phyloP scores from a whole-genome alignment of 495 filamentous ascomycete species.

The Pseudotulostoma volvatum region DNA sequence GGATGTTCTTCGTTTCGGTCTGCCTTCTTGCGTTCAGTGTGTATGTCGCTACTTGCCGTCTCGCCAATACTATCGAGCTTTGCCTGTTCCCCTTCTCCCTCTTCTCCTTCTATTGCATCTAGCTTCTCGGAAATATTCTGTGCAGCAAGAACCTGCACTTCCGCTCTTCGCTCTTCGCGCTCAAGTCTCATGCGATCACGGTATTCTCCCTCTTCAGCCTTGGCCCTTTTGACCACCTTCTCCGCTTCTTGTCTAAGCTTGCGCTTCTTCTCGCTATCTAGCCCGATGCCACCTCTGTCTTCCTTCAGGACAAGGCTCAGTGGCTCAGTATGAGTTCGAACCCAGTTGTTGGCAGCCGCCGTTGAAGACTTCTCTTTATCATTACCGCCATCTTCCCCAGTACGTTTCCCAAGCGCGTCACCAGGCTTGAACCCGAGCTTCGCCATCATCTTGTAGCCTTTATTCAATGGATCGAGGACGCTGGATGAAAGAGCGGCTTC shows the following conservation, averaged over 20 bases:
- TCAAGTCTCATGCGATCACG: slow-evolving; percentile 57
- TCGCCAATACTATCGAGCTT: too few species aligned
- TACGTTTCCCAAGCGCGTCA: slow-evolving; percentile 46
- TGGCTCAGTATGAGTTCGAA: slow-evolving; percentile 39
- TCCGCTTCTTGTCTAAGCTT: slow-evolving; percentile 53
- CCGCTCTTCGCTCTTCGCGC: slow-evolving; percentile 49
- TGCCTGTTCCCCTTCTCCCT: slow-evolving; percentile 3
- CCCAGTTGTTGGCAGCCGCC: slow-evolving; percentile 1
- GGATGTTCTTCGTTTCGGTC: slow-evolving; percentile 9
- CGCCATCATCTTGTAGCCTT: slow-evolving; percentile 93
- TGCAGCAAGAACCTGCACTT: slow-evolving; percentile 51
- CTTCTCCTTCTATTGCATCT: slow-evolving; percentile 33
- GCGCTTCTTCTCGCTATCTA: slow-evolving; percentile 67
- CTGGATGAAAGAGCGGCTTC: slow-evolving; percentile 58
- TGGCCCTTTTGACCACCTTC: slow-evolving; percentile 40
- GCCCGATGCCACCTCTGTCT: slow-evolving; percentile 69
- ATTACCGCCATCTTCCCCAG: neutral
- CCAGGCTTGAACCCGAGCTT: slow-evolving; percentile 76
- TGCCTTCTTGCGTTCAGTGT: slow-evolving; percentile 4
- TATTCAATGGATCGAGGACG: slow-evolving; percentile 47
- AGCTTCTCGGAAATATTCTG: slow-evolving; percentile 71
- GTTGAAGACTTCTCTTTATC: neutral
- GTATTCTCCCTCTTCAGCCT: slow-evolving; percentile 56
- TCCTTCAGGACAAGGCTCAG: slow-evolving; percentile 57
- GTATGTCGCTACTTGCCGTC: slow-evolving; percentile 9